Evolutionary conservation across 1,284 basidiomycete genomes (phyloP).

Genomic region (Kwoniella shivajii): DNA sequence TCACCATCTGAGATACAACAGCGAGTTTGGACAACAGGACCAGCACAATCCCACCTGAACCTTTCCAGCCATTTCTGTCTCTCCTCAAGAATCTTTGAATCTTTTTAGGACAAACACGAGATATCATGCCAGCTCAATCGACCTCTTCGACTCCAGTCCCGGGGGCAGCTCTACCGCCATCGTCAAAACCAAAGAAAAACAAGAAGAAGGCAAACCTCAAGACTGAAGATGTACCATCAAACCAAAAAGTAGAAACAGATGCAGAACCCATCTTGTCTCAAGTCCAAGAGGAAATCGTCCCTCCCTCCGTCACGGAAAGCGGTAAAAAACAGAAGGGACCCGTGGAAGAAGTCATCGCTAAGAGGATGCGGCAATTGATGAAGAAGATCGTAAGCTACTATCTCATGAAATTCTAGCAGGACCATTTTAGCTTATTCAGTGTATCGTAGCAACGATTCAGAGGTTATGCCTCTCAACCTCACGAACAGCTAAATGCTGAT

Average conservation of each 20-base stretch:
- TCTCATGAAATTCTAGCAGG: constrained; percentile 27
- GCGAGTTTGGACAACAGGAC: no score
- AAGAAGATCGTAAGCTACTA: constrained; percentile 88
- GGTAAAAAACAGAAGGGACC: constrained; percentile 56
- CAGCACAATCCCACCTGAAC: no score
- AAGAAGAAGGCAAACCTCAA: constrained; percentile 14
- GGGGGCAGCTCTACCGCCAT: not conserved
- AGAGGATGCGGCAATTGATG: constrained; percentile 69
- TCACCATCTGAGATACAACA: no score
- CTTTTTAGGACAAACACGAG: no score
- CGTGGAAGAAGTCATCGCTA: constrained; percentile 72
- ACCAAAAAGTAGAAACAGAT: not conserved
- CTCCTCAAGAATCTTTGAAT: no score
- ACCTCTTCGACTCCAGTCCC: constrained; percentile 3
- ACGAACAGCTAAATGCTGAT: constrained; percentile 76
- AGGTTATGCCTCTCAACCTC: constrained; percentile 66
- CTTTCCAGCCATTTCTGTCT: no score
- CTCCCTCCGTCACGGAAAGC: not conserved
- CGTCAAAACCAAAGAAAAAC: constrained; percentile 13
- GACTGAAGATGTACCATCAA: not conserved
- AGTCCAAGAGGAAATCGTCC: not conserved
- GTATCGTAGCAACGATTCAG: constrained; percentile 67
- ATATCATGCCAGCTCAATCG: not conserved
- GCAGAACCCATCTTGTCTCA: not conserved
- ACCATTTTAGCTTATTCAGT: no score